phyloP scores from a whole-genome alignment of 2,329 filamentous ascomycete species.

The Colletotrichum sp. region DNA sequence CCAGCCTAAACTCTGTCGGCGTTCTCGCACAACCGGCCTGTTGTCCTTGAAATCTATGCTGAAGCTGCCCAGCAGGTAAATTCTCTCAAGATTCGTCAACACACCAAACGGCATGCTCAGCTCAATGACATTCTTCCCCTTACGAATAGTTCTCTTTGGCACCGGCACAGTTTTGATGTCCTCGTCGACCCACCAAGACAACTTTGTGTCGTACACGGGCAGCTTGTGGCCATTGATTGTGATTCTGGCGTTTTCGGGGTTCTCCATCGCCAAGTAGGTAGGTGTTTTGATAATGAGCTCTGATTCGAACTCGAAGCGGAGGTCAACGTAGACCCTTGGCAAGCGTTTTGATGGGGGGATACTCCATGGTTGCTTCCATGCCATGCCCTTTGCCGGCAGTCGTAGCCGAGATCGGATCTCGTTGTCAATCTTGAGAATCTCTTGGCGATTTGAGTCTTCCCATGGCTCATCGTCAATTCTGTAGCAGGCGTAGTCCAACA shows the following conservation, averaged over 20 bases:
- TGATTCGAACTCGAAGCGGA: conserved; percentile 30
- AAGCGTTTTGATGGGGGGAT: conserved; percentile 24
- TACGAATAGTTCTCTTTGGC: conserved; percentile 23
- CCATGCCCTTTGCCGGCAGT: conserved; percentile 28
- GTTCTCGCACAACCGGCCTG: neutral
- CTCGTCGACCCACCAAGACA: conserved; percentile 35
- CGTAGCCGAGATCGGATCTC: conserved; percentile 26
- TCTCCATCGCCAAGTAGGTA: conserved; percentile 29
- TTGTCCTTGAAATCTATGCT: conserved; percentile 22
- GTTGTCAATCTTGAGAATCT: conserved; percentile 34
- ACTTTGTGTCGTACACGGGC: neutral
- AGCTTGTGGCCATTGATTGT: conserved; percentile 22
- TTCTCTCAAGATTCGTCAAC: conserved; percentile 31
- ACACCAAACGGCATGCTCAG: conserved; percentile 31
- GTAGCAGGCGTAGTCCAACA: conserved; percentile 33
- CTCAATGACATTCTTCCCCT: conserved; percentile 25
- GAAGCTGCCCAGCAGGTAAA: conserved; percentile 34
- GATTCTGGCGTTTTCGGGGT: conserved; percentile 25
- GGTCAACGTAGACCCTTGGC: conserved; percentile 21
- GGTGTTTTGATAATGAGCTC: conserved; percentile 9
- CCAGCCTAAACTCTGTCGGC: conserved; percentile 22
- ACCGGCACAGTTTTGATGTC: conserved; percentile 28
- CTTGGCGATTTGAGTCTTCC: conserved; percentile 20
- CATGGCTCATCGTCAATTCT: conserved; percentile 25
- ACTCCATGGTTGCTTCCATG: conserved; percentile 32